Conservation (phyloP, 331 rosid genomes). For the Saraca asoca region DNA sequence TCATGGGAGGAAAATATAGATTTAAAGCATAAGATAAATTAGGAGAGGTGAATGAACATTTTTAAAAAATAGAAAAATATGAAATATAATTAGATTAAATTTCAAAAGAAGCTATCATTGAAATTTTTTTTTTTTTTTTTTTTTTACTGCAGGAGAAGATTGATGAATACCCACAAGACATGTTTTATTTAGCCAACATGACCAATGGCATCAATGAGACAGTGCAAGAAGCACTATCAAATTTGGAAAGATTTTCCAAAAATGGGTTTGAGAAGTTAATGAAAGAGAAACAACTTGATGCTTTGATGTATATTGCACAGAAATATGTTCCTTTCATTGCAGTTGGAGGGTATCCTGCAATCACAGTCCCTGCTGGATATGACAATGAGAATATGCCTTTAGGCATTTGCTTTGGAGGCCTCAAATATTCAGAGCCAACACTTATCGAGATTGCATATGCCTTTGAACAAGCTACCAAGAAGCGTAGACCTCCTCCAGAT, state of each 20-base stretch:
- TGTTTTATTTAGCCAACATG: neutral
- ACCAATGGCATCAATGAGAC: neutral
- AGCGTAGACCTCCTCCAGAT: neutral
- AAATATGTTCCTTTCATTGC: neutral
- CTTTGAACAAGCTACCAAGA: constrained; percentile 8
- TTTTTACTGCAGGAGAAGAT: neutral
- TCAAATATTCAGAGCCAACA: constrained; percentile 3
- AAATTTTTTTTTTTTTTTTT: too few species aligned
- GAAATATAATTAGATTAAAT: too few species aligned
- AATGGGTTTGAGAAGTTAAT: constrained; percentile 8
- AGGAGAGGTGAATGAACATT: too few species aligned
- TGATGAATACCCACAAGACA: neutral
- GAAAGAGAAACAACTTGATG: neutral
- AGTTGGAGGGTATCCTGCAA: neutral
- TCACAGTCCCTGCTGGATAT: constrained; percentile 4
- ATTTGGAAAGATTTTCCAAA: neutral
- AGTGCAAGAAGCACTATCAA: constrained; percentile 5
- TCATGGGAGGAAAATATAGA: too few species aligned
- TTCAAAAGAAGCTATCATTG: too few species aligned
- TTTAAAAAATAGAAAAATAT: too few species aligned
- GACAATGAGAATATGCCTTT: constrained; percentile 5
- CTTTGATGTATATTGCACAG: neutral
- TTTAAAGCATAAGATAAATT: too few species aligned
- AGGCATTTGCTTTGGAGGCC: neutral
- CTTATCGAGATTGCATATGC: constrained; percentile 4